A percentile compares a stretch with the other conserved stretches of the same genome.
Conservation (phyloP, 1,284 basidiomycete genomes). For the Sporisorium graminicola region DNA sequence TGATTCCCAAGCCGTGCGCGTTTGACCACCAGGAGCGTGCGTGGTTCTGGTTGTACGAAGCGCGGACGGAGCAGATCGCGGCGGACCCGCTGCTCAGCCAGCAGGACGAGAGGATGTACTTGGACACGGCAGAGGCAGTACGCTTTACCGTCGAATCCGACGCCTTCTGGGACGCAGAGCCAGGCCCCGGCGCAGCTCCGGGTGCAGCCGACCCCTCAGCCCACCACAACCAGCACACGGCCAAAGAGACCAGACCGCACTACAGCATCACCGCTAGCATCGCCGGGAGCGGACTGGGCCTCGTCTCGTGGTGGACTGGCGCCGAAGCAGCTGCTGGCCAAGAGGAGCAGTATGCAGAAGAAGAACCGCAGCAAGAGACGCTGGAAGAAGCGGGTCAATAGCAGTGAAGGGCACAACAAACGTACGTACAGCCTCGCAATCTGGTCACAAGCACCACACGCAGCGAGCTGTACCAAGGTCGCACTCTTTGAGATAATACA, state of each 20-base stretch:
- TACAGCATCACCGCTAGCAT: slow-evolving; percentile 74
- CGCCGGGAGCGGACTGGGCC: slow-evolving; percentile 86
- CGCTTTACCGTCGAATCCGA: slow-evolving; percentile 88
- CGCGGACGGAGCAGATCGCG: slow-evolving; percentile 60
- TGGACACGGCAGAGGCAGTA: slow-evolving; percentile 85
- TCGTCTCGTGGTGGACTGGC: slow-evolving; percentile 74
- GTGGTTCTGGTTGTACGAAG: slow-evolving; percentile 71
- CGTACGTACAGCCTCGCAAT: slow-evolving; percentile 8
- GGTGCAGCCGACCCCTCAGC: slow-evolving; percentile 7
- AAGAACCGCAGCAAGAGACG: slow-evolving; percentile 8
- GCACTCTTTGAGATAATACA: neutral
- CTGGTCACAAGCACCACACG: slow-evolving; percentile 16
- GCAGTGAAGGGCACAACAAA: neutral
- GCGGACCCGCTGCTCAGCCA: slow-evolving; percentile 48
- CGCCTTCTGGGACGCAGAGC: slow-evolving; percentile 90
- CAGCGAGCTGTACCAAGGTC: slow-evolving; percentile 17
- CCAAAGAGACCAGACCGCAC: slow-evolving; percentile 40
- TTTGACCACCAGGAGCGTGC: slow-evolving; percentile 73
- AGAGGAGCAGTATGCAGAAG: slow-evolving; percentile 7
- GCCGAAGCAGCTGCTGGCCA: slow-evolving; percentile 65
- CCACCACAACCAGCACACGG: slow-evolving; percentile 37
- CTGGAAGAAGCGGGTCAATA: slow-evolving; percentile 7
- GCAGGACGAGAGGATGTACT: slow-evolving; percentile 81
- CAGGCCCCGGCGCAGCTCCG: slow-evolving; percentile 75
- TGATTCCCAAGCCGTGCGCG: slow-evolving; percentile 80